phyloP scores from a whole-genome alignment of 2,329 filamentous ascomycete species.

The Xylariales sp. region DNA sequence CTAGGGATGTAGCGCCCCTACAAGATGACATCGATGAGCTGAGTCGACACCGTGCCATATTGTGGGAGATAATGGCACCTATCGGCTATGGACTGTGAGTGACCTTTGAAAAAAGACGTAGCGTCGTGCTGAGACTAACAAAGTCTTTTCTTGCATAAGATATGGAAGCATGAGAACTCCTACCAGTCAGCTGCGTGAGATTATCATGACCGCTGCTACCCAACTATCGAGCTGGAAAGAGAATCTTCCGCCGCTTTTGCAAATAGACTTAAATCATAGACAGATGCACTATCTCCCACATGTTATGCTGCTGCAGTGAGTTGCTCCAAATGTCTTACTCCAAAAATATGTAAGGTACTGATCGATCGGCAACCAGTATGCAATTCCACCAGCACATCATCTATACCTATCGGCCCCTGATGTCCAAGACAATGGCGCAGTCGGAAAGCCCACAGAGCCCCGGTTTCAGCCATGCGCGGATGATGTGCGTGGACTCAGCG shows the following conservation, averaged over 20 bases:
- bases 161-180: neutral
- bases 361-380: too few species aligned
- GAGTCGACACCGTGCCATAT: neutral
- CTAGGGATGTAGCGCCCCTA: neutral
- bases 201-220: neutral
- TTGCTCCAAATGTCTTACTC: too few species aligned
- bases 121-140: too few species aligned
- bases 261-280: too few species aligned
- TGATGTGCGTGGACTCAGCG: constrained; percentile 13
- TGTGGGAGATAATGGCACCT: constrained; percentile 3
- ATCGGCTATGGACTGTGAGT: constrained; percentile 1
- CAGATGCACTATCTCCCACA: too few species aligned
- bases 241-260: too few species aligned
- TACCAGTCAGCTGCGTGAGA: neutral
- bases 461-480: constrained; percentile 1
- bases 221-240: neutral
- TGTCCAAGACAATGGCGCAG: constrained; percentile 3
- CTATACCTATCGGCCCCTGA: constrained; percentile 8
- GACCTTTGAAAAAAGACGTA: neutral
- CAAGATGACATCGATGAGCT: neutral
- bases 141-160: too few species aligned
- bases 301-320: too few species aligned
- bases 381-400: constrained; percentile 9
- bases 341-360: too few species aligned
- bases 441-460: neutral